phyloP scores from a whole-genome alignment of 2,329 filamentous ascomycete species.

The Aspergillus luchuensis region DNA sequence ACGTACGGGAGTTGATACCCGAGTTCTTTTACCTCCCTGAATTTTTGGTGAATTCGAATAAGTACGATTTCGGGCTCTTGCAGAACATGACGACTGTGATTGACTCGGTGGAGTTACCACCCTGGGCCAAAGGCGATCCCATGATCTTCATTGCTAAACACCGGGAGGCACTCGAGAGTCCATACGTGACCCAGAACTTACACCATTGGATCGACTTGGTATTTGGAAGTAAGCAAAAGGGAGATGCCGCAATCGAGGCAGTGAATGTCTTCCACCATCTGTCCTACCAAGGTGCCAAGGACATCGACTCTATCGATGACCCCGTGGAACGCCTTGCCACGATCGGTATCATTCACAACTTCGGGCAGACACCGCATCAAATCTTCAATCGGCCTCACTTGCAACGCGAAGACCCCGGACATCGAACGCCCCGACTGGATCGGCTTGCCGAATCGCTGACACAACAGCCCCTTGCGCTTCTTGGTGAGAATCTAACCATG shows the following conservation, averaged over 20 bases:
- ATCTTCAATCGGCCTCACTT: constrained; percentile 84
- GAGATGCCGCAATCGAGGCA: constrained; percentile 86
- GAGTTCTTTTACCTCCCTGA: constrained; percentile 98
- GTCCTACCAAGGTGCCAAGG: constrained; percentile 90
- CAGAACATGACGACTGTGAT: constrained; percentile 80
- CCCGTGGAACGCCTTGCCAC: constrained; percentile 83
- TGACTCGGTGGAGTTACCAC: constrained; percentile 84
- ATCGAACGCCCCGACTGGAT: constrained; percentile 72
- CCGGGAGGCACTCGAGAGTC: constrained; percentile 91
- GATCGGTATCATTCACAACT: constrained; percentile 97
- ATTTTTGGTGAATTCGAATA: constrained; percentile 90
- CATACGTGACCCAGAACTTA: constrained; percentile 83
- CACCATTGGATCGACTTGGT: constrained; percentile 96
- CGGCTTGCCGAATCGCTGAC: constrained; percentile 74
- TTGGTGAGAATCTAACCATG: constrained; percentile 52
- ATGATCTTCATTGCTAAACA: constrained; percentile 95
- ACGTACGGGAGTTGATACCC: constrained; percentile 90
- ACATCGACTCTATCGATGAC: constrained; percentile 88
- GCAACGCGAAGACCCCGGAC: constrained; percentile 67
- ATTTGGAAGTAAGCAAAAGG: constrained; percentile 91
- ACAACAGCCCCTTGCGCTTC: constrained; percentile 74
- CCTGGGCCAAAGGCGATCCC: constrained; percentile 95
- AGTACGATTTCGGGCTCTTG: constrained; percentile 86
- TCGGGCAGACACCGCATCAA: constrained; percentile 95
- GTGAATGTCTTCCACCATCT: constrained; percentile 96